These are phyloP conservation scores for Boletellus emodensis DNA, from an alignment of 768 basidiomycete species.

Conservation along the genomic window DNA sequence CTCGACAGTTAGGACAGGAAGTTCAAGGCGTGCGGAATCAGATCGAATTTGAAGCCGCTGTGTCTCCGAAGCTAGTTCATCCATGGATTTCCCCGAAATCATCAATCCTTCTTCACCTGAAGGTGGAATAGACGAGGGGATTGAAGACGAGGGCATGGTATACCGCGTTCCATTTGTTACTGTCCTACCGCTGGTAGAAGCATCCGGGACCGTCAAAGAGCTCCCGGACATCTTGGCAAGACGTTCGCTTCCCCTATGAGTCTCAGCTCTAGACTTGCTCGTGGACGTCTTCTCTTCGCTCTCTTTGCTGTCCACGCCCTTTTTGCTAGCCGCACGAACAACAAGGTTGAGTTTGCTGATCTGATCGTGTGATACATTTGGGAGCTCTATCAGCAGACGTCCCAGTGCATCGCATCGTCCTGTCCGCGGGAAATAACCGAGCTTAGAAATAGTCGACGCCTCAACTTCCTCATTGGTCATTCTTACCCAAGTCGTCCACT, in stretches of 20 bases:
- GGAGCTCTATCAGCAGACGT: not conserved
- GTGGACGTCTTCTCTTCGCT: not conserved
- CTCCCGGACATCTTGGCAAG: not conserved
- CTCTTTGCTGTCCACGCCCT: too few species aligned
- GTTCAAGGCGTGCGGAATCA: not conserved
- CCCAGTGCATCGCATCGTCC: not conserved
- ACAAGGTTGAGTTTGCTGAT: not conserved
- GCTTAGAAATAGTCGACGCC: not conserved
- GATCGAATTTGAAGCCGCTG: not conserved
- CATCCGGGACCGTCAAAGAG: not conserved
- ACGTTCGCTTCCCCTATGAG: not conserved
- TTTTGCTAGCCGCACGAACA: not conserved
- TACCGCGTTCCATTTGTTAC: not conserved
- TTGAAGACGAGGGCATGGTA: not conserved
- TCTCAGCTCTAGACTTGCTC: not conserved
- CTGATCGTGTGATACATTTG: not conserved
- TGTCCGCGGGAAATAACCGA: not conserved
- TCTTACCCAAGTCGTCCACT: not conserved
- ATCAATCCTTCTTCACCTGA: not conserved
- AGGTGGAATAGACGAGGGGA: not conserved
- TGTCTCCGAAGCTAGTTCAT: not conserved
- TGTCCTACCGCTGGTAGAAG: not conserved
- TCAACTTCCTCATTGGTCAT: not conserved
- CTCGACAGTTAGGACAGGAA: constrained; percentile 6
- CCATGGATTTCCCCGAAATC: not conserved